phyloP scores from a whole-genome alignment of 768 basidiomycete genomes.

The Pleurotus djamor region DNA sequence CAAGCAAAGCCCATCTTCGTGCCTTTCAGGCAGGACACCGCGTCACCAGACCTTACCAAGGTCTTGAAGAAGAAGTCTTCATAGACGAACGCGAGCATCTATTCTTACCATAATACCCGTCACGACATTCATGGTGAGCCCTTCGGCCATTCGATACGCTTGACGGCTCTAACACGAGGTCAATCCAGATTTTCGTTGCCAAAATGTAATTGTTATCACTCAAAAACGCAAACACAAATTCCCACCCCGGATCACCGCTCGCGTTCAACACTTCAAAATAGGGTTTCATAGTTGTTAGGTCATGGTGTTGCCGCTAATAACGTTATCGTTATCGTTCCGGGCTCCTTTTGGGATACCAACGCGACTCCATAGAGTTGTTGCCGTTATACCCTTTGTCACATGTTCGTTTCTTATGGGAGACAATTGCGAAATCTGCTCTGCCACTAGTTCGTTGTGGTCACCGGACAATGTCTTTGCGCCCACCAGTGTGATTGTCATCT shows the following conservation, averaged over 20 bases:
- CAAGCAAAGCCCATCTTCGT: conserved; percentile 6
- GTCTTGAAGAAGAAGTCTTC: conserved; percentile 6
- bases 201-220: neutral
- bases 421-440: neutral
- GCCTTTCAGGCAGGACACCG: conserved; percentile 5
- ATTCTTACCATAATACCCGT: neutral
- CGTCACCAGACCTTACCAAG: conserved; percentile 5
- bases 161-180: neutral
- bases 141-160: neutral
- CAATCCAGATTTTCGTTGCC: neutral
- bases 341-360: neutral
- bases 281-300: neutral
- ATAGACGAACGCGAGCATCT: neutral
- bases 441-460: neutral
- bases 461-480: neutral
- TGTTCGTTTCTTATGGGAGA: conserved; percentile 1
- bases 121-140: conserved; percentile 4
- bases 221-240: conserved; percentile 2
- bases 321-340: neutral
- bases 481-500: neutral
- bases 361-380: neutral
- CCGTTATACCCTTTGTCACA: conserved; percentile 3
- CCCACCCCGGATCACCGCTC: neutral
- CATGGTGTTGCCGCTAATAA: neutral
- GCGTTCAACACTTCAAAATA: neutral